These are phyloP conservation scores for Colletotrichum truncatum DNA, from an alignment of 2,329 filamentous ascomycete species.

Conservation along the genomic window DNA sequence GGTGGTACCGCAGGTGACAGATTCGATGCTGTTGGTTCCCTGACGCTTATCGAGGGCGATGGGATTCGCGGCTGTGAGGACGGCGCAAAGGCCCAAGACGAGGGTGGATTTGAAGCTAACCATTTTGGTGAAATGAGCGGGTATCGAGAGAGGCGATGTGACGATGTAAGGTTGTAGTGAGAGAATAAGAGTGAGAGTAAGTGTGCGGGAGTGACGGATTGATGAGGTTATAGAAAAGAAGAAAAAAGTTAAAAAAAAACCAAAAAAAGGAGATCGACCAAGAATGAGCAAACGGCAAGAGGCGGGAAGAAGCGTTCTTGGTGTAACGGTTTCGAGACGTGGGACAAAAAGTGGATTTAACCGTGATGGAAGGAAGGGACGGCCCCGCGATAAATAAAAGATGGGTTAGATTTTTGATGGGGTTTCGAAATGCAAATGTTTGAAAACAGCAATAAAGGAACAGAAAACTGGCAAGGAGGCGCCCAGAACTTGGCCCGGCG, in stretches of 20 bases:
- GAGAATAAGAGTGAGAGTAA: background rate
- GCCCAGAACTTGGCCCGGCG: conserved; percentile 26
- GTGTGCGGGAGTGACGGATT: background rate
- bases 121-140: conserved; percentile 9
- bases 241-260: too few species aligned
- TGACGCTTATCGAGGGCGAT: conserved; percentile 18
- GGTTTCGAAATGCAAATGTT: background rate
- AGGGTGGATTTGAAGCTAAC: conserved; percentile 20
- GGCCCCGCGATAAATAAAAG: conserved; percentile 5
- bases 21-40: background rate
- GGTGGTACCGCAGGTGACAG: conserved; percentile 20
- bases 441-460: background rate
- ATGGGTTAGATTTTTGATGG: background rate
- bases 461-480: background rate
- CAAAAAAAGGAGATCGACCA: too few species aligned
- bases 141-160: background rate
- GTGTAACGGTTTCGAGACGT: conserved; percentile 14
- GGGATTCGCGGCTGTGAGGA: background rate
- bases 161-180: background rate
- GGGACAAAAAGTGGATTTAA: background rate
- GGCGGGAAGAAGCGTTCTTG: background rate
- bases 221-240: background rate
- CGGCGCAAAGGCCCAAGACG: conserved; percentile 5
- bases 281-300: too few species aligned
- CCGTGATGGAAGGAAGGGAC: background rate